Percentiles rank a stretch among this genome's conserved stretches.
Evolutionary conservation across 805 yeast genomes (phyloP).

Genomic region (Danielia reshetovae): DNA sequence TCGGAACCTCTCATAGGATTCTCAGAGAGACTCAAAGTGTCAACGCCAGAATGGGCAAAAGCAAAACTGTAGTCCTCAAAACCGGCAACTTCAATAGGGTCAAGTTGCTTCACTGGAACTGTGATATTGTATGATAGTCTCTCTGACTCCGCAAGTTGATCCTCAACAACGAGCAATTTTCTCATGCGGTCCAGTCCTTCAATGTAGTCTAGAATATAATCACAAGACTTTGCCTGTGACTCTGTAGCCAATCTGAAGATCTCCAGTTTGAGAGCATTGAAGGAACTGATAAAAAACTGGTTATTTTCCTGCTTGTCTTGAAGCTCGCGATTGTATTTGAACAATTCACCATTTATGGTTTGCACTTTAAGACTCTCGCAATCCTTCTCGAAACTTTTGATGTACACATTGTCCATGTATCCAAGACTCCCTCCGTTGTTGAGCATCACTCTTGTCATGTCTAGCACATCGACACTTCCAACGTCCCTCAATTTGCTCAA

Average conservation of each 20-base stretch:
- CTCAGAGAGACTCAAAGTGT: conserved; percentile 22
- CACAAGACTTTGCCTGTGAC: conserved; percentile 9
- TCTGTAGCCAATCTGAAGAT: conserved; percentile 28
- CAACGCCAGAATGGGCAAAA: conserved; percentile 20
- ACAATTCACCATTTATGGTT: conserved; percentile 43
- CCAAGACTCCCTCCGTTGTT: conserved; percentile 35
- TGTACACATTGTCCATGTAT: conserved; percentile 26
- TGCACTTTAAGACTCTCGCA: conserved; percentile 29
- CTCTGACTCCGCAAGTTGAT: conserved; percentile 43
- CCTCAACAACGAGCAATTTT: conserved; percentile 54
- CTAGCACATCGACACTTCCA: conserved; percentile 14
- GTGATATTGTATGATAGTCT: conserved; percentile 38
- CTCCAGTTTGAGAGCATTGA: conserved; percentile 45
- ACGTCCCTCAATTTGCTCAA: conserved; percentile 16
- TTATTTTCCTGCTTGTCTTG: conserved; percentile 67
- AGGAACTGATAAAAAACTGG: conserved; percentile 44
- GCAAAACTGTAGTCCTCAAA: conserved; percentile 12
- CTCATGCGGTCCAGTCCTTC: conserved; percentile 71
- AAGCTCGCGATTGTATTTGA: conserved; percentile 46
- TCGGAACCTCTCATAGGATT: conserved; percentile 11
- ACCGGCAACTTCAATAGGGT: conserved; percentile 16
- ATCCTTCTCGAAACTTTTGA: conserved; percentile 34
- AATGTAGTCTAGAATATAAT: conserved; percentile 58
- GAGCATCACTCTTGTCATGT: conserved; percentile 31
- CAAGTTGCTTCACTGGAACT: conserved; percentile 30